Conservation (phyloP, 2,329 filamentous ascomycete genomes). For the Lecanicillium sp. region DNA sequence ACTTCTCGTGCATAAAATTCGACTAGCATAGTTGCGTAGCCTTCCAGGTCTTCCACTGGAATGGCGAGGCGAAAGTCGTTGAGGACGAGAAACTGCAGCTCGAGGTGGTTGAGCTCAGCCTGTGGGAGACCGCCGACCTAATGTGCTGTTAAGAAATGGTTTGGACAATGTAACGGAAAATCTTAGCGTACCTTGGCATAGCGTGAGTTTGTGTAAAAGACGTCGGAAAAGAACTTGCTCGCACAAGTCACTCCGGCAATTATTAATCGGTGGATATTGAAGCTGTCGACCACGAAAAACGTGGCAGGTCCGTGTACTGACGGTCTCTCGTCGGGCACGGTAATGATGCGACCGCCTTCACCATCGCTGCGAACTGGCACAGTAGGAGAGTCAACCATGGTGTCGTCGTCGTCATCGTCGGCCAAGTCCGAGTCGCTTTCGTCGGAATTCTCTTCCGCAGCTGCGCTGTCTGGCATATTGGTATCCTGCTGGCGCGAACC, state of each 20-base stretch:
- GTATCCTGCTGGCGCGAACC: conserved; percentile 23
- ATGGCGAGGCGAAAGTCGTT: conserved; percentile 95
- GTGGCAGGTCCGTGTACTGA: conserved; percentile 30
- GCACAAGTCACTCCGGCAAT: conserved; percentile 97
- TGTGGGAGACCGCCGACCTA: conserved; percentile 91
- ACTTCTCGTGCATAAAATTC: conserved; percentile 96
- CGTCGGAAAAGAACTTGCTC: conserved; percentile 98
- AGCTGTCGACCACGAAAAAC: conserved; percentile 93
- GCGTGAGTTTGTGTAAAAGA: conserved; percentile 98
- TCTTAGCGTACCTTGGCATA: conserved; percentile 81
- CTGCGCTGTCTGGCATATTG: conserved; percentile 18
- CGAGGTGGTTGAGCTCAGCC: conserved; percentile 88
- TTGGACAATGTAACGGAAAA: conserved; percentile 1
- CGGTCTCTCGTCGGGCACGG: conserved; percentile 15
- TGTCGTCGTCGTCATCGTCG: conserved; percentile 34
- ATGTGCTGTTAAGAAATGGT: not conserved
- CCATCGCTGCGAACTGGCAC: conserved; percentile 16
- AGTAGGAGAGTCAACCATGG: conserved; percentile 22
- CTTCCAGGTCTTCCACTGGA: conserved; percentile 89
- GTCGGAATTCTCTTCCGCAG: conserved; percentile 22
- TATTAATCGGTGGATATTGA: conserved; percentile 94
- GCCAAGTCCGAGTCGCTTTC: conserved; percentile 44
- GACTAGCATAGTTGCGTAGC: conserved; percentile 96
- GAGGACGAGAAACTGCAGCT: conserved; percentile 88
- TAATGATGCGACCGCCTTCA: conserved; percentile 11